phyloP scores from a whole-genome alignment of 495 filamentous ascomycete species.

The Ramalina intermedia region DNA sequence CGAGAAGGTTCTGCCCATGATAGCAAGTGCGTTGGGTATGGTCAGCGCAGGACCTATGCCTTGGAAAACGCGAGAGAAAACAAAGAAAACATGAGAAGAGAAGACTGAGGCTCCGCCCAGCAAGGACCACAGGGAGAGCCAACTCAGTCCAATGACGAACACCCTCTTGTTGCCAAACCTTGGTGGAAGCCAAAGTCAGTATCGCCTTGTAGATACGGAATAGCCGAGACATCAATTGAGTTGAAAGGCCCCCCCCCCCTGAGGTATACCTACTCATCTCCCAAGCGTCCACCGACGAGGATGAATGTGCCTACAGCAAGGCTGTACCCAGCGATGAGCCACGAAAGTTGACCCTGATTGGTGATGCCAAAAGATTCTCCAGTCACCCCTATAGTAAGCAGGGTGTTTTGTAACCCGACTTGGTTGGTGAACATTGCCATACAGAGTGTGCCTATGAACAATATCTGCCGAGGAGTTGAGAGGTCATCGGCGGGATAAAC shows the following conservation, averaged over 20 bases:
- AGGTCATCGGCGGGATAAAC: no score
- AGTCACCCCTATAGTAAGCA: constrained; percentile 24
- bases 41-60: constrained; percentile 46
- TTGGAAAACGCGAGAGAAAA: constrained; percentile 41
- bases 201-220: no score
- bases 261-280: constrained; percentile 29
- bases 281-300: constrained; percentile 40
- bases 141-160: constrained; percentile 38
- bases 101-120: constrained; percentile 34
- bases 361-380: constrained; percentile 6
- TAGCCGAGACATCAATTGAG: no score
- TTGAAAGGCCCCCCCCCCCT: no score
- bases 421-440: constrained; percentile 31
- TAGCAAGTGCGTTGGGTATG: constrained; percentile 46
- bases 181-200: no score
- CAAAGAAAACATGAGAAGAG: constrained; percentile 36
- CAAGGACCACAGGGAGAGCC: constrained; percentile 42
- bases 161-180: constrained; percentile 35
- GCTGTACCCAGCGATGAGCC: constrained; percentile 41
- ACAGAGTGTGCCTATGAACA: constrained; percentile 28
- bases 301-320: constrained; percentile 51
- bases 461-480: constrained; percentile 12
- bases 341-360: constrained; percentile 21
- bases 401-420: constrained; percentile 19
- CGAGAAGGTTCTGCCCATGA: constrained; percentile 42